phyloP scores from a whole-genome alignment of 345 rosid species.

The Ceriops tagal region DNA sequence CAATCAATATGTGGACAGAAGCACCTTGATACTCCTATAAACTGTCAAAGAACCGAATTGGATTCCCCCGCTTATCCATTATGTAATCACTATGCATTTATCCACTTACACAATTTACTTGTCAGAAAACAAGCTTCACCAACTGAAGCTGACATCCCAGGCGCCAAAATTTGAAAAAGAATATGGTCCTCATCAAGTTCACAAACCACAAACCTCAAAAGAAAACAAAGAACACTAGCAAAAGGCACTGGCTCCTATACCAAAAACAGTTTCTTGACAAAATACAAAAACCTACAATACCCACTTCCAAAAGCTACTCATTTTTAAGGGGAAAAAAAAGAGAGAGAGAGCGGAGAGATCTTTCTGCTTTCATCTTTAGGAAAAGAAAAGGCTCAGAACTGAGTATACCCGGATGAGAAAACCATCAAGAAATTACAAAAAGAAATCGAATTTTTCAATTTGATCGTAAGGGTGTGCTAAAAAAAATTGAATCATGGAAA shows the following conservation, averaged over 20 bases:
- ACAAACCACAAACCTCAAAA: constrained; percentile 10
- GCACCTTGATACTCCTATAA: background rate
- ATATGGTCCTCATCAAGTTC: constrained; percentile 17
- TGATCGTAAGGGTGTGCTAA: background rate
- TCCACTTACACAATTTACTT: constrained; percentile 27
- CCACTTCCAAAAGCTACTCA: constrained; percentile 8
- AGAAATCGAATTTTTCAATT: background rate
- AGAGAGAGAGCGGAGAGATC: background rate
- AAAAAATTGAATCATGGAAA: too few species aligned
- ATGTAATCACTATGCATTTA: background rate
- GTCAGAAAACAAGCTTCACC: constrained; percentile 15
- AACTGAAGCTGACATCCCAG: constrained; percentile 35
- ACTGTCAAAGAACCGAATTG: background rate
- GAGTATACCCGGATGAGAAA: constrained; percentile 20
- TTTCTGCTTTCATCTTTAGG: background rate
- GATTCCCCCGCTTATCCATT: background rate
- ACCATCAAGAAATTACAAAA: background rate
- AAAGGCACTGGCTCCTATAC: background rate
- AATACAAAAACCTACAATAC: background rate
- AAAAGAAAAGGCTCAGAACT: background rate
- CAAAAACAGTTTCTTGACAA: background rate
- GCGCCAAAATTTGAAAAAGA: constrained; percentile 21
- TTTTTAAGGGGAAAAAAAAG: background rate
- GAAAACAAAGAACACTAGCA: background rate
- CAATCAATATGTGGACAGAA: constrained; percentile 10